phyloP scores from a whole-genome alignment of 768 basidiomycete species.

The Auriculariales sp. region DNA sequence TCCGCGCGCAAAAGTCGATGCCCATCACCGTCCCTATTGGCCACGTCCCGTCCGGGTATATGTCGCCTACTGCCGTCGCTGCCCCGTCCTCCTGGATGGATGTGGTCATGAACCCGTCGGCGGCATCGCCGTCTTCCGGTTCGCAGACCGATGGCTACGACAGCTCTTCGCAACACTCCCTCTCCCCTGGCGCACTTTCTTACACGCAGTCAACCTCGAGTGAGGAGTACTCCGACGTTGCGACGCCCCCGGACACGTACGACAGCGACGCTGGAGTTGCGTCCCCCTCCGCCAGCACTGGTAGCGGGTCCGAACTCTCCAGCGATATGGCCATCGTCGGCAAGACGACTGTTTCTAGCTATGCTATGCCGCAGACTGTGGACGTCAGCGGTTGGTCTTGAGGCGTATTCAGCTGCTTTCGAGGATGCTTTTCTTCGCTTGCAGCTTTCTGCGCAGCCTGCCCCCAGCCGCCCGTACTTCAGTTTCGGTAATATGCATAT shows the following conservation, averaged over 20 bases:
- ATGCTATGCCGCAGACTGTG: too few relatives aligned
- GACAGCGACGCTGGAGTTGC: too few relatives aligned
- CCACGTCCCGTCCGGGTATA: neutral
- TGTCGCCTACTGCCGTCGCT: too few relatives aligned
- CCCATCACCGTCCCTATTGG: neutral
- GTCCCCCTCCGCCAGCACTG: too few relatives aligned
- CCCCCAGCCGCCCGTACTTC: neutral
- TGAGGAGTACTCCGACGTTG: neutral
- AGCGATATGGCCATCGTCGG: too few relatives aligned
- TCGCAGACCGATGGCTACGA: neutral
- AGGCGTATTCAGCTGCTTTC: too few relatives aligned
- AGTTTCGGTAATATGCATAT: neutral
- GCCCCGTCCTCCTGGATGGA: neutral
- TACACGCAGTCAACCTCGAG: neutral
- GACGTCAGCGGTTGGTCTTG: neutral
- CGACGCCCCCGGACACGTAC: neutral
- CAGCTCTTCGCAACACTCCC: neutral
- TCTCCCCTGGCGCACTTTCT: neutral
- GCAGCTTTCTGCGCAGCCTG: too few relatives aligned
- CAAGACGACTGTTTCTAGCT: too few relatives aligned
- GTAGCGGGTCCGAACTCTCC: too few relatives aligned
- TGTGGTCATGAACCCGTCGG: neutral
- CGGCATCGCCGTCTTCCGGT: neutral
- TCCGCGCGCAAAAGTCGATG: neutral
- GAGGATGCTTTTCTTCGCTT: too few relatives aligned